Percentiles rank a stretch among this genome's conserved stretches.
These are phyloP conservation scores for Colletotrichum cuscutae DNA, from an alignment of 2,329 filamentous ascomycete species.

Conservation along the genomic window DNA sequence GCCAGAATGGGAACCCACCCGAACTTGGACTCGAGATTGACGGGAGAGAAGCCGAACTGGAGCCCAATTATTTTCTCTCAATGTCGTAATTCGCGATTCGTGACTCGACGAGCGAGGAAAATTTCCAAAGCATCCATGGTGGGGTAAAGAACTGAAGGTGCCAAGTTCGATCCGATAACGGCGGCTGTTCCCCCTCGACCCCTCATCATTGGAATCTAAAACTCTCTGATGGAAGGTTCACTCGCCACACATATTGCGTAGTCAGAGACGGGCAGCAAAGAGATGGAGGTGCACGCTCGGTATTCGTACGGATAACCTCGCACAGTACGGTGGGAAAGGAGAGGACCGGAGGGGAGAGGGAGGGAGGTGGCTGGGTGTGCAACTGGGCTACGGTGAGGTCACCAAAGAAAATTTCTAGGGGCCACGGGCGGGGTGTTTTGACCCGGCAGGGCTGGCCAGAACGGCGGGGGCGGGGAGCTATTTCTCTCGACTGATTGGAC, in stretches of 20 bases:
- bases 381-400: constrained; percentile 16
- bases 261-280: neutral
- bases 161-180: constrained; percentile 25
- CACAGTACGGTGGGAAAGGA: neutral
- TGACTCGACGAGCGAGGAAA: constrained; percentile 23
- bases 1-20: neutral
- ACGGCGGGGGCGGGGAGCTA: constrained; percentile 31
- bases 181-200: constrained; percentile 13
- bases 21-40: neutral
- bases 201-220: neutral
- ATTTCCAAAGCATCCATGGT: constrained; percentile 21
- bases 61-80: neutral
- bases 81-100: constrained; percentile 17
- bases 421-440: constrained; percentile 30
- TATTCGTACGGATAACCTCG: neutral
- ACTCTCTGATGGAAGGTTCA: neutral
- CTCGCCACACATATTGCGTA: neutral
- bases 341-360: neutral
- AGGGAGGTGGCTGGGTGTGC: constrained; percentile 2
- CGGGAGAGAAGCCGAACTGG: neutral
- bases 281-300: neutral
- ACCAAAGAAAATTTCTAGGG: constrained; percentile 19
- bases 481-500: constrained; percentile 4
- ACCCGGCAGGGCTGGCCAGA: constrained; percentile 34
- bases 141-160: constrained; percentile 9